Conservation (phyloP, 148 eudicot species). For the Heliamphora exappendiculata region DNA sequence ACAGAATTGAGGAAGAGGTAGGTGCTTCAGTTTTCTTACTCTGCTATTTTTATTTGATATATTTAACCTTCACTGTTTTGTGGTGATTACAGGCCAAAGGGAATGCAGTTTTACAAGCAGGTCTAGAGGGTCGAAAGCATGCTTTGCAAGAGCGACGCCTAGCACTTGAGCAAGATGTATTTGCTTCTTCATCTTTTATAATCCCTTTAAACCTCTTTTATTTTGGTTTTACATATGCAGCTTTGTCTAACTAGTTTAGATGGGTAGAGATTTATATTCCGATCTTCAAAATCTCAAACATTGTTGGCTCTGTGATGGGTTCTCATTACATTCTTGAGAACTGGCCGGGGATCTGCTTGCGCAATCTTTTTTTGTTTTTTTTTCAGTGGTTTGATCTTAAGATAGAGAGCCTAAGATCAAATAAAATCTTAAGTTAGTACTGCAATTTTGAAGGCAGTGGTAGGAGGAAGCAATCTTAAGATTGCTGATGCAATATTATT, state of each 20-base stretch:
- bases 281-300: not conserved
- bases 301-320: not conserved
- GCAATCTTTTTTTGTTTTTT: no score
- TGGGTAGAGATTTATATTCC: not conserved
- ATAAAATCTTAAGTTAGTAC: no score
- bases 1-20: conserved; percentile 54
- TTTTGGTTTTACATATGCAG: not conserved
- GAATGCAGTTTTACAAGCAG: conserved; percentile 48
- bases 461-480: no score
- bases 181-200: not conserved
- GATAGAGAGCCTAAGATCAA: no score
- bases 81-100: conserved; percentile 37
- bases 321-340: not conserved
- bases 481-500: no score
- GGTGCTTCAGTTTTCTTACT: conserved; percentile 5
- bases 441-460: no score
- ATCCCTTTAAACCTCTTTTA: not conserved
- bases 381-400: no score
- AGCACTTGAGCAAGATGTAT: conserved; percentile 77
- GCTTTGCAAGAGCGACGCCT: conserved; percentile 57
- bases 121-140: conserved; percentile 51
- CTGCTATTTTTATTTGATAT: not conserved
- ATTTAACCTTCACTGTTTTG: not conserved
- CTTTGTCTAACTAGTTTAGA: not conserved
- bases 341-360: not conserved